phyloP scores from a whole-genome alignment of 2,329 filamentous ascomycete genomes.

The Xylaria sp. region DNA sequence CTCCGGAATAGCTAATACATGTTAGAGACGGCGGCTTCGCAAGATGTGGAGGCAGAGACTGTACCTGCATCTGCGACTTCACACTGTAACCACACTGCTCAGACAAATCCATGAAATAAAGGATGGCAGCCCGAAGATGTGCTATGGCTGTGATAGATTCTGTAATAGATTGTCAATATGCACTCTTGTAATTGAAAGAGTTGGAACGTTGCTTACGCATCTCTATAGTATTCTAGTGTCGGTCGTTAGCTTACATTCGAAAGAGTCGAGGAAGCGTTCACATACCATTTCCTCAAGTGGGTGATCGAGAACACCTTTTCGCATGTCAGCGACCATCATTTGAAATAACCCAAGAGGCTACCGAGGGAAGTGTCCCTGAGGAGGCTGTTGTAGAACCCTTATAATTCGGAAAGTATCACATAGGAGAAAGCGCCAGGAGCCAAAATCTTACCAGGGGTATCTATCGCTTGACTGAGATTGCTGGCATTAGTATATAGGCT shows the following conservation, averaged over 20 bases:
- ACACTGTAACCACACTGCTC: slow-evolving; percentile 80
- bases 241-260: slow-evolving; percentile 10
- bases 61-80: slow-evolving; percentile 80
- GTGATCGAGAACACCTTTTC: slow-evolving; percentile 88
- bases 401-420: background rate
- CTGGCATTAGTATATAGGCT: slow-evolving; percentile 18
- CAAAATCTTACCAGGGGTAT: slow-evolving; percentile 71
- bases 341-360: background rate
- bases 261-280: background rate
- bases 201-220: slow-evolving; percentile 66
- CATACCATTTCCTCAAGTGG: slow-evolving; percentile 90
- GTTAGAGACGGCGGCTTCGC: slow-evolving; percentile 17
- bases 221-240: slow-evolving; percentile 83
- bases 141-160: slow-evolving; percentile 96
- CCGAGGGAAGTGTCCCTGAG: too few relatives aligned
- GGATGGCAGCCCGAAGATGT: slow-evolving; percentile 90
- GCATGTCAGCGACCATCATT: slow-evolving; percentile 11
- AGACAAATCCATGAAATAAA: slow-evolving; percentile 97
- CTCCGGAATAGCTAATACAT: slow-evolving; percentile 79
- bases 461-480: slow-evolving; percentile 74
- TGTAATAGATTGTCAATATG: slow-evolving; percentile 13
- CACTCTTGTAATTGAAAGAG: background rate
- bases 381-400: background rate
- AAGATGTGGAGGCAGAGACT: background rate
- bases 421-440: background rate